Evolutionary conservation across 2,329 filamentous ascomycete species (phyloP).

Genomic region (Phaeosphaeria sp.): DNA sequence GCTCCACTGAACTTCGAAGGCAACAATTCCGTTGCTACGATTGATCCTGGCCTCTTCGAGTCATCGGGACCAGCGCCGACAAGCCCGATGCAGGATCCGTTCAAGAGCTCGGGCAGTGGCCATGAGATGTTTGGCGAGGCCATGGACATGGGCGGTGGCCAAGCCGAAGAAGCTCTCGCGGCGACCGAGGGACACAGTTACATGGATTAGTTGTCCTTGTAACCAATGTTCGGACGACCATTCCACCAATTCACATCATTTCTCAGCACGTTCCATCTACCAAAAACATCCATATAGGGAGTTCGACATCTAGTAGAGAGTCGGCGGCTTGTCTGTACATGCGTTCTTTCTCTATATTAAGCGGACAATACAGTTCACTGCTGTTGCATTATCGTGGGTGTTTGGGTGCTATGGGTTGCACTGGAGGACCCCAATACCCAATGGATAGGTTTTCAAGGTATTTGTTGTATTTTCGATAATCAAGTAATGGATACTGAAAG

Average conservation of each 20-base stretch:
- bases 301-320: neutral
- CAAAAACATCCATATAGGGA: neutral
- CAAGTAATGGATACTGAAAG: slow-evolving; percentile 14
- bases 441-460: slow-evolving; percentile 15
- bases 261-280: neutral
- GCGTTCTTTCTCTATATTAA: neutral
- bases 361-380: neutral
- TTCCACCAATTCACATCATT: neutral
- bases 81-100: slow-evolving; percentile 45
- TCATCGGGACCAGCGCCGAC: slow-evolving; percentile 36
- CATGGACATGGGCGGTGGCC: slow-evolving; percentile 44
- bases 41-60: slow-evolving; percentile 49
- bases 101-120: slow-evolving; percentile 46
- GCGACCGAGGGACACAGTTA: slow-evolving; percentile 44
- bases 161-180: slow-evolving; percentile 48
- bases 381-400: slow-evolving; percentile 20
- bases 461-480: slow-evolving; percentile 14
- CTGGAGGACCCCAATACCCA: slow-evolving; percentile 24
- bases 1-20: slow-evolving; percentile 39
- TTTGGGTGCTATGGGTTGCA: slow-evolving; percentile 10
- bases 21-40: slow-evolving; percentile 37
- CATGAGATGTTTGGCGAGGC: slow-evolving; percentile 47
- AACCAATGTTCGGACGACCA: neutral
- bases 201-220: slow-evolving; percentile 33
- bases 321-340: neutral